Conservation (phyloP, 1,139 yeast species). For the Komagataea norvegica region DNA sequence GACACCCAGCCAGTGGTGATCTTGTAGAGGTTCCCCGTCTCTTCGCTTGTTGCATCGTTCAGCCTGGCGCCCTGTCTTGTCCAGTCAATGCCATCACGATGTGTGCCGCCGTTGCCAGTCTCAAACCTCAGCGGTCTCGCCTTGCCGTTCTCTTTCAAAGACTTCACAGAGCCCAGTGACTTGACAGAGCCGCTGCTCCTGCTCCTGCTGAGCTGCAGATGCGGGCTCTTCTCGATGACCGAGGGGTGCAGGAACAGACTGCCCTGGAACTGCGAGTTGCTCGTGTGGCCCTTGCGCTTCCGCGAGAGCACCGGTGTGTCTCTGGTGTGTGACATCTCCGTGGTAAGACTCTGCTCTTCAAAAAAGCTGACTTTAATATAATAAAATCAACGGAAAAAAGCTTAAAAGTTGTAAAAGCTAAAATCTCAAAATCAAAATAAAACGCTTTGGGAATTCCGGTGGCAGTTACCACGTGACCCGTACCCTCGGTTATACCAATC, state of each 20-base stretch:
- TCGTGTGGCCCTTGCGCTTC: constrained; percentile 10
- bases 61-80: neutral
- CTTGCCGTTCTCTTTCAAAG: neutral
- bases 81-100: constrained; percentile 5
- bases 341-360: neutral
- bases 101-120: too few species aligned
- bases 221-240: constrained; percentile 8
- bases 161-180: constrained; percentile 2
- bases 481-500: too few species aligned
- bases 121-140: too few species aligned
- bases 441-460: too few species aligned
- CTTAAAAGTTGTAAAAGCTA: too few species aligned
- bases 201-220: too few species aligned
- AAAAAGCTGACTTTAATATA: too few species aligned
- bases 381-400: neutral
- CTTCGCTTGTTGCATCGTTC: constrained; percentile 14
- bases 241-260: constrained; percentile 7
- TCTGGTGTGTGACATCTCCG: constrained; percentile 3
- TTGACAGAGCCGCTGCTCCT: constrained; percentile 5
- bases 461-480: too few species aligned
- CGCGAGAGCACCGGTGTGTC: constrained; percentile 11
- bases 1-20: constrained; percentile 3
- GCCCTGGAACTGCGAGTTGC: constrained; percentile 3
- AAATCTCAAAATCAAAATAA: too few species aligned
- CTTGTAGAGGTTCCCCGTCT: constrained; percentile 5